phyloP scores from a whole-genome alignment of 129 eudicot species.

The Tagetes erecta region DNA sequence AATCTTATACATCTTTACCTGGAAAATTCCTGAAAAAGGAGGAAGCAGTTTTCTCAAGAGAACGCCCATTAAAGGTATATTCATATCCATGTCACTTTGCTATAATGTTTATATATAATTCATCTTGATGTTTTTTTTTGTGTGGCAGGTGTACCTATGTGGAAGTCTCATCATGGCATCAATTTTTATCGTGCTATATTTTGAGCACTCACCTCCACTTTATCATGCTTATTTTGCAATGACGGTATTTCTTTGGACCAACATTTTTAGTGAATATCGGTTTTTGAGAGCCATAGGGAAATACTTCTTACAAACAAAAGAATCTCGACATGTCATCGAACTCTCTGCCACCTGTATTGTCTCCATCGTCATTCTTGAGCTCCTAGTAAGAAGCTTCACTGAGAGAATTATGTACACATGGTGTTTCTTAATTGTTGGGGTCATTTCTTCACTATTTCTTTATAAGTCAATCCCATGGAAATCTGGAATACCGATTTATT shows the following conservation, averaged over 20 bases:
- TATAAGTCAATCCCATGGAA: slow-evolving; percentile 42
- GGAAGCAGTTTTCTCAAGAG: slow-evolving; percentile 49
- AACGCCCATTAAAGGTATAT: slow-evolving; percentile 56
- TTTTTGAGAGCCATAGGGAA: slow-evolving; percentile 71
- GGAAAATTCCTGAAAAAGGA: slow-evolving; percentile 53
- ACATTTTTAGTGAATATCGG: slow-evolving; percentile 68
- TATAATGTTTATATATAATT: background rate
- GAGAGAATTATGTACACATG: slow-evolving; percentile 88
- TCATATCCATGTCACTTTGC: background rate
- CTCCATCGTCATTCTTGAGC: slow-evolving; percentile 71
- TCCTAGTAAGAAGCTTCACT: slow-evolving; percentile 90
- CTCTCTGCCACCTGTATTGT: slow-evolving; percentile 50
- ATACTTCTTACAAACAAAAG: slow-evolving; percentile 48
- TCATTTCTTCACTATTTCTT: slow-evolving; percentile 61
- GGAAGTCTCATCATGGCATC: slow-evolving; percentile 69
- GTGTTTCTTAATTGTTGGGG: slow-evolving; percentile 76
- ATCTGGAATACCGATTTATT: slow-evolving; percentile 56
- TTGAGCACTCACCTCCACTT: slow-evolving; percentile 91
- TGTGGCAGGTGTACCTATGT: slow-evolving; percentile 58
- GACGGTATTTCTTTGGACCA: slow-evolving; percentile 94
- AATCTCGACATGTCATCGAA: slow-evolving; percentile 47
- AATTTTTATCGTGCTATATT: slow-evolving; percentile 47
- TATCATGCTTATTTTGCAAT: slow-evolving; percentile 85
- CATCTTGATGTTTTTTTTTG: slow-evolving; percentile 15
- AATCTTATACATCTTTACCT: slow-evolving; percentile 74